phyloP scores from a whole-genome alignment of 106 monocot species.

The Apostasia shenzhenica region DNA sequence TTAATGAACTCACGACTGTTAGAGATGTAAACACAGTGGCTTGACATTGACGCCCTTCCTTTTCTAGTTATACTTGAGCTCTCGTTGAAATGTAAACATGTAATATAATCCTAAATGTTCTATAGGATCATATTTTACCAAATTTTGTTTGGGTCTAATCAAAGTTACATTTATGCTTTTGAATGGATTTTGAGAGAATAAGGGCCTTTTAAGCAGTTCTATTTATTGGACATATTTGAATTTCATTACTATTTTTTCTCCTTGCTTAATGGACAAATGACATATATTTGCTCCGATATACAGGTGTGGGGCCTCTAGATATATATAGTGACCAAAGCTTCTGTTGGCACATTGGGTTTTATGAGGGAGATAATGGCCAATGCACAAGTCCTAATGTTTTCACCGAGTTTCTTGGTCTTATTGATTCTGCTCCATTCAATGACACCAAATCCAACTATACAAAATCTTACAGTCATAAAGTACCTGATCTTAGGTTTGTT shows the following conservation, averaged over 20 bases:
- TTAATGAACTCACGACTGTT: too few relatives aligned
- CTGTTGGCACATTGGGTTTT: conserved; percentile 51
- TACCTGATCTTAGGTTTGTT: conserved; percentile 53
- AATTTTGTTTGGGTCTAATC: not conserved
- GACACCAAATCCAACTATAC: conserved; percentile 29
- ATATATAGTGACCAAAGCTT: conserved; percentile 45
- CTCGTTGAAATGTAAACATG: too few relatives aligned
- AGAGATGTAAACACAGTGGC: too few relatives aligned
- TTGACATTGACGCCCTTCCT: too few relatives aligned
- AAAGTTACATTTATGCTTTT: not conserved
- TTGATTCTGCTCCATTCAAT: conserved; percentile 61
- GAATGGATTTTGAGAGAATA: not conserved
- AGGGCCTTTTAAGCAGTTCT: not conserved
- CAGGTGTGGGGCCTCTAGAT: conserved; percentile 31
- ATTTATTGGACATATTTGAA: not conserved
- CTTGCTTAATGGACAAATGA: not conserved
- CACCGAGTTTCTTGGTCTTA: conserved; percentile 58
- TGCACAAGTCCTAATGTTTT: conserved; percentile 58
- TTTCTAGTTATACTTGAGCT: too few relatives aligned
- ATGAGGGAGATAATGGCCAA: conserved; percentile 40
- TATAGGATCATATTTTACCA: too few relatives aligned
- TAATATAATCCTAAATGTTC: too few relatives aligned
- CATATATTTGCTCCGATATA: conserved; percentile 1
- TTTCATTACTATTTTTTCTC: conserved; percentile 1
- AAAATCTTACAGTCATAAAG: conserved; percentile 29